Base-by-base conservation (phyloP, 768 basidiomycete genomes). In the Xanthoconium stramineum region DNA sequence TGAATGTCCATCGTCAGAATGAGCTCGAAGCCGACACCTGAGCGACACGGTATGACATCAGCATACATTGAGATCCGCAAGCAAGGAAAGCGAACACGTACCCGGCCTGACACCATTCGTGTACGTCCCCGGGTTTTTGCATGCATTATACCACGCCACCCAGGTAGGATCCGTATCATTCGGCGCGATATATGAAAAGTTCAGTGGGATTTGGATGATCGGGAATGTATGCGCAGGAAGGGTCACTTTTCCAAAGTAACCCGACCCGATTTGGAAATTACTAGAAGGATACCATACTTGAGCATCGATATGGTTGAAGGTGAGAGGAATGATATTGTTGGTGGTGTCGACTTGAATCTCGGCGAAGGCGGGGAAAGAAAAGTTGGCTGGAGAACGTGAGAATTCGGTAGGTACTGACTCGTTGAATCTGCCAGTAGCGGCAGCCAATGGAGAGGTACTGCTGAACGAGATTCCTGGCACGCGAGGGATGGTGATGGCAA, bases 151-250 rank as follows among this genome's bases (percentile, higher is more conserved):
- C 84, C 88, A 90, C 52, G 83, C 83, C 8, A 68, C 66, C 89
- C 94, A 98, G 20, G 94, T 96, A 36, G 79, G 76, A 72, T 98
- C 94, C 6, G 86, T 82, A 44, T 82, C 78, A 66, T 98, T 97
- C 12, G 82, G 75, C 0, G 87, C 91, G 13, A 83, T 60, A 69
- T 96, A 97, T 0, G 86, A 83, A 72, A 96, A 95, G 63, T 88
- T 88, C 49, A 98, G 74, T 0, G 93, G 93, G 11, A 98, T 60
- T 33, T 80, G 69, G 29, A 97, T 74, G 35, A 81, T 69, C n/a
- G 84, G 79, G 65, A 84, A 85, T 20, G 72, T 50, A 65, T 86
- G 88, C 12, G 90, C 86, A 6, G 86, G 83, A 11, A 94, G 72
- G 4, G 81, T 84, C 52, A 77, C 73, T 36, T 75, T 69, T 10